Conservation (phyloP, 257 asterid genomes). For the Solanum commersonii region DNA sequence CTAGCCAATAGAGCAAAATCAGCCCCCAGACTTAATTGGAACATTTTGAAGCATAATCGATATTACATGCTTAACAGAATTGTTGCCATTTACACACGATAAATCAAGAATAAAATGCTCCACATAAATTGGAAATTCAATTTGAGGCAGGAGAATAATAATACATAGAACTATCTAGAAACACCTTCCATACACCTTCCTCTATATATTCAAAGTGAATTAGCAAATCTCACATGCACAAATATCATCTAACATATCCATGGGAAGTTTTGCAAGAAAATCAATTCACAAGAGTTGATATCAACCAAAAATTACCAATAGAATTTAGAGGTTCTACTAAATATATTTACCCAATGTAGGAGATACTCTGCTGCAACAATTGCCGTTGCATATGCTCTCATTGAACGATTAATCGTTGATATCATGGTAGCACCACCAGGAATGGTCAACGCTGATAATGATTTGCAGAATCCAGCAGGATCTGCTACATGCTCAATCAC, state of each 20-base stretch:
- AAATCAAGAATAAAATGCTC: background rate
- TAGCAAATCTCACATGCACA: background rate
- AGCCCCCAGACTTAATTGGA: background rate
- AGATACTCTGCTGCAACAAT: constrained; percentile 68
- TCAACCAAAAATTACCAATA: background rate
- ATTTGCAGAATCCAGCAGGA: constrained; percentile 85
- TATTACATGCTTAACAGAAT: background rate
- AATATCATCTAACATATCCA: background rate
- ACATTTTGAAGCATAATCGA: background rate
- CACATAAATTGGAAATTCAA: background rate
- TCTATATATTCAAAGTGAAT: background rate
- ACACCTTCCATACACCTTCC: background rate
- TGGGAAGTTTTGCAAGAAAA: background rate
- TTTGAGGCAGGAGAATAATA: background rate
- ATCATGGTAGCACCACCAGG: constrained; percentile 68
- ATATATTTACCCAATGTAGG: constrained; percentile 64
- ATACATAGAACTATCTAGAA: background rate
- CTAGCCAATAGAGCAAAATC: background rate
- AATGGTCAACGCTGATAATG: constrained; percentile 66
- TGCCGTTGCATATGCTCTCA: constrained; percentile 92
- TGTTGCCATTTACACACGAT: background rate
- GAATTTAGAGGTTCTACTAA: background rate
- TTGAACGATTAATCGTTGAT: constrained; percentile 85
- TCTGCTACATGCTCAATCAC: constrained; percentile 95
- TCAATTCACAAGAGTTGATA: background rate